Evolutionary conservation across 805 yeast genomes (phyloP), one percentile per base, ranked within the genome.

Genomic region (Nadsonia fulvescens): DNA sequence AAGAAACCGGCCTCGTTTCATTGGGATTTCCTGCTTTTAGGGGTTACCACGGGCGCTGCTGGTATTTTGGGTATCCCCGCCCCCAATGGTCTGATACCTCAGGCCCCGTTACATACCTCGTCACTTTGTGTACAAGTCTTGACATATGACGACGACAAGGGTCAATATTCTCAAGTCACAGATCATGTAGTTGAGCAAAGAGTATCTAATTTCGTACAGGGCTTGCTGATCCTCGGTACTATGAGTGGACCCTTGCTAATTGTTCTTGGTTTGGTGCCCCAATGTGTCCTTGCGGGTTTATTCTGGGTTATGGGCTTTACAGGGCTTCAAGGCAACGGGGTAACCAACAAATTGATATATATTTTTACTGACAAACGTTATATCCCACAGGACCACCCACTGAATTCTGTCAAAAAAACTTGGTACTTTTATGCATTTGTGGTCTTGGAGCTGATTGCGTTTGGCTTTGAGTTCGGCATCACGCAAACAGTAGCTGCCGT

Each of bases 71-170:
- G 96, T 0, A 60, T 89, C 2, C 98, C 96, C 0, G 82, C 95
- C 2, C 96, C 96, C 0, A 89, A 89, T 49, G 98, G 98, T 0
- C 56, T 86, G 16, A 86, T 86, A 22, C 98, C 98, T 1, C 98
- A 86, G 47, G 96, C 98, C 1, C 96, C 96, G 2, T 45, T 89
- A 18, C 98, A 86, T 40, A 82, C 96, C 0, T 65, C 63, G 21
- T 67, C 93, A 0, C 50, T 86, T 15, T 63, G 79, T 21, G 69
- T 76, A 8, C 59, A 60, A 15, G 30, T 9, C 32, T 42, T 11
- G 30, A 34, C 27, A 9, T 22, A 16, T 8, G 25, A 28, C 13
- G 28, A 31, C 22, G 25, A 28, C 2, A 30, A 30, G 5, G 22
- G 13, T 8, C 22, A 21, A 4, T 21, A 27, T 9, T 11, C 20